Base-by-base conservation (phyloP, 768 basidiomycete genomes). In the Mycena pura region DNA sequence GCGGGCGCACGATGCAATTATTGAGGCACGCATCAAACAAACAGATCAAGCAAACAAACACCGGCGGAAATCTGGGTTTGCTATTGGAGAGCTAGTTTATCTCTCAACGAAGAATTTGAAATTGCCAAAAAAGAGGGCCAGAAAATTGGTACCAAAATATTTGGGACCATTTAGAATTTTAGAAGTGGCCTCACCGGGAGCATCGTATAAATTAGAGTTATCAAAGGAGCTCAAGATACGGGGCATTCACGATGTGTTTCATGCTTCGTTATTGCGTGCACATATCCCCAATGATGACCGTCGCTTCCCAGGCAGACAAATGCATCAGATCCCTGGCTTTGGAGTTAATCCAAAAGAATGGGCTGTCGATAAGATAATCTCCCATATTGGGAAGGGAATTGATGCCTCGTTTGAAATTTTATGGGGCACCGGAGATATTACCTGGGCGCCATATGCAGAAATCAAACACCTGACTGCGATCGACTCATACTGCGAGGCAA, bases 1-100 rank as follows among this genome's bases (percentile, higher is more conserved):
- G 32, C 36, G 39, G 4, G 76, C 76, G 0, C 75, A 77, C 36
- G 68, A 78, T 38, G 67, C 70, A 1, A 72, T 77, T 2, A 74
- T 77, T 27, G 69, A 47, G 17, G 55, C 60, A 5, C 53, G 73
- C 0, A 62, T 73, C 0, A 4, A 29, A 0, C 70, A 75, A 46
- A 70, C 68, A 0, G 21, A 65, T 25, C 63, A 77, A 0, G 69
- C 72, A 0, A 73, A 77, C 51, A 40, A 59, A 15, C 32, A 41
- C 1, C 25, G 69, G 1, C 36, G 55, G 3, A 44, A 67, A 14
- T 13, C 39, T 5, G 19, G 32, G 7, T 56, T 69, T 10, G 22
- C 28, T 8, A 46, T 31, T 1, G 76, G 76, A 63, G 13, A 60
- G 67, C 3, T 72, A 9, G 69, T 69, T 0, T 75, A 75, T 41